These are phyloP conservation scores for Kwoniella heveanensis DNA, from an alignment of 768 basidiomycete genomes.

Conservation along the genomic window DNA sequence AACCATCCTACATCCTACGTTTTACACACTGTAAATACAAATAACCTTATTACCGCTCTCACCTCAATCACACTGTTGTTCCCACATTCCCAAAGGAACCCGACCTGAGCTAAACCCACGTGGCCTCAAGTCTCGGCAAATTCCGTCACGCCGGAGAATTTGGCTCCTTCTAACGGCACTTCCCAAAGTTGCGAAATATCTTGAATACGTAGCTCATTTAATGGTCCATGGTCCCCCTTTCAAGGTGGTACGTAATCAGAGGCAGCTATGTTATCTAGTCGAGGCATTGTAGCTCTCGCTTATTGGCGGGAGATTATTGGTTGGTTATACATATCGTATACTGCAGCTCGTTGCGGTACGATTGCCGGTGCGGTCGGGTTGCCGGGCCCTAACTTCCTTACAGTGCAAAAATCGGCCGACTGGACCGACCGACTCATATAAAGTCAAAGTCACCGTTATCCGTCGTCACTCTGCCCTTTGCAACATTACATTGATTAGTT, in stretches of 20 bases:
- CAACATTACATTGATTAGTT: too few relatives aligned
- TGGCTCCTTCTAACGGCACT: not conserved
- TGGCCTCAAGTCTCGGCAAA: not conserved
- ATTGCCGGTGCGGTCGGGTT: not conserved
- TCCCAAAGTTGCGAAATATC: too few relatives aligned
- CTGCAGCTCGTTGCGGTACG: not conserved
- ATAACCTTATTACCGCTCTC: not conserved
- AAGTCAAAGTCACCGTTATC: not conserved
- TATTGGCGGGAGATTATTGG: constrained; percentile 1
- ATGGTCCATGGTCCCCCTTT: too few relatives aligned
- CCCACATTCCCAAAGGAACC: not conserved
- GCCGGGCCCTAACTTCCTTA: not conserved
- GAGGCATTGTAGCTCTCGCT: too few relatives aligned
- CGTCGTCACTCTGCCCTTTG: too few relatives aligned
- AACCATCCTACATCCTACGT: too few relatives aligned
- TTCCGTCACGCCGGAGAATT: not conserved
- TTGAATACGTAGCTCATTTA: too few relatives aligned
- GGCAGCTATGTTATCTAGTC: not conserved
- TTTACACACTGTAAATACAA: not conserved
- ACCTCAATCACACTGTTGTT: not conserved
- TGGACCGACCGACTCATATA: constrained; percentile 1
- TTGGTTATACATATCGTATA: not conserved
- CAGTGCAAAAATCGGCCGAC: not conserved
- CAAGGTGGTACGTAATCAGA: too few relatives aligned
- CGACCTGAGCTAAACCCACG: constrained; percentile 1